Evolutionary conservation across 805 yeast genomes (phyloP), one percentile per base, ranked within the genome.

Genomic region (Ogataea glucozyma): DNA sequence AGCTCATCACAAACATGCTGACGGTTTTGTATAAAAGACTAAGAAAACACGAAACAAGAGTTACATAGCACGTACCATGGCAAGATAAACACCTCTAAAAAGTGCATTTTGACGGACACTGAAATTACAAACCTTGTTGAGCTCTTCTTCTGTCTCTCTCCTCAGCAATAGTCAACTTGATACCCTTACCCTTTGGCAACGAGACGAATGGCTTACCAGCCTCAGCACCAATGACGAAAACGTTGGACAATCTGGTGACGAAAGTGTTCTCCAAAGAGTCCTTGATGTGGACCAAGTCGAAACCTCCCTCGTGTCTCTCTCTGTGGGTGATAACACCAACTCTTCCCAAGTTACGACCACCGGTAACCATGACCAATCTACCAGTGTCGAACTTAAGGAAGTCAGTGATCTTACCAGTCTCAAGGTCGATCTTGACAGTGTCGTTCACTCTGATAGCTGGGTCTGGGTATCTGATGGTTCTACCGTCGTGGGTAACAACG

Each of bases 401-500:
- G 59, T 87, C 90, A 48, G 85, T 73, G 71, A 89, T 83, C 82
- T 91, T 91, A 73, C 97, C 97, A 59, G 97, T 74, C 62, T 91
- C 96, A 67, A 91, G 79, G 77, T 91, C 96, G 69, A 91, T 77
- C 84, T 90, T 90, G 70, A 91, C 96, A 62, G 98, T 87, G 79
- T 91, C 99, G 83, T 93, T 90, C 68, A 88, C 89, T 78, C 80
- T 91, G 84, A 91, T 83, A 62, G 76, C 73, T 76, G 99, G 99
- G 71, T 91, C 98, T 74, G 98, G 98, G 88, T 90, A 91, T 78
- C 98, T 90, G 80, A 91, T 78, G 70, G 99, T 91, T 84, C 99
- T 90, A 76, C 99, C 98, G 71, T 91, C 99, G 84, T 91, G 99
- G 70, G 99, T 91, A 62, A 91, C 98, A 69, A 87, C 85, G 85